Percentiles rank a stretch among this genome's conserved stretches.
Conservation (phyloP, 768 basidiomycete species). For the Auricularia sp. region DNA sequence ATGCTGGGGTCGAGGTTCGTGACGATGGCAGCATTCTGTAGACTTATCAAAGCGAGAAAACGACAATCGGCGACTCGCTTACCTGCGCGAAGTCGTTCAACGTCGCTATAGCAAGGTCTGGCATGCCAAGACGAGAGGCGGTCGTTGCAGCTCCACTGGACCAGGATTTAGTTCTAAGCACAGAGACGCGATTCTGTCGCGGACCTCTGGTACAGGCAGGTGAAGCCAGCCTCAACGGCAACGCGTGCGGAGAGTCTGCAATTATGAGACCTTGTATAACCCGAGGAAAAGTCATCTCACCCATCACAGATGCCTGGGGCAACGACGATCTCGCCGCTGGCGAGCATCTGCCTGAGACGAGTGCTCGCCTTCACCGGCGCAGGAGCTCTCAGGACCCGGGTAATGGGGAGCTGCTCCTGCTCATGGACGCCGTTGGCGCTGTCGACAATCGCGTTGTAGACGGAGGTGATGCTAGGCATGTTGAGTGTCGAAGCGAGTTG, state of each 20-base stretch:
- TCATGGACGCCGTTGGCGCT: not conserved
- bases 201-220: conserved; percentile 67
- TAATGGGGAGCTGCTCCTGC: not conserved
- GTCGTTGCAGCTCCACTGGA: conserved; percentile 67
- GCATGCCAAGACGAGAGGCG: conserved; percentile 66
- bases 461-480: not conserved
- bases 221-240: conserved; percentile 70
- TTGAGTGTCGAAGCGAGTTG: no score
- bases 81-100: conserved; percentile 67
- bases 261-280: not conserved
- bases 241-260: conserved; percentile 58
- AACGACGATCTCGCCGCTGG: not conserved
- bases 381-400: not conserved
- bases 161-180: not conserved
- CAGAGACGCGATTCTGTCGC: conserved; percentile 1
- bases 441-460: not conserved
- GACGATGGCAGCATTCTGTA: conserved; percentile 58
- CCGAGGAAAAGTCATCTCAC: not conserved
- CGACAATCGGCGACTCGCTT: conserved; percentile 9
- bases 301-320: conserved; percentile 14
- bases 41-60: conserved; percentile 1
- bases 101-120: conserved; percentile 72
- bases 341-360: not conserved
- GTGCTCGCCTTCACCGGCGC: not conserved
- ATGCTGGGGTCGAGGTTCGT: conserved; percentile 51